These are phyloP conservation scores for Xerocomellus intermedius DNA, from an alignment of 768 basidiomycete species.

Conservation along the genomic window DNA sequence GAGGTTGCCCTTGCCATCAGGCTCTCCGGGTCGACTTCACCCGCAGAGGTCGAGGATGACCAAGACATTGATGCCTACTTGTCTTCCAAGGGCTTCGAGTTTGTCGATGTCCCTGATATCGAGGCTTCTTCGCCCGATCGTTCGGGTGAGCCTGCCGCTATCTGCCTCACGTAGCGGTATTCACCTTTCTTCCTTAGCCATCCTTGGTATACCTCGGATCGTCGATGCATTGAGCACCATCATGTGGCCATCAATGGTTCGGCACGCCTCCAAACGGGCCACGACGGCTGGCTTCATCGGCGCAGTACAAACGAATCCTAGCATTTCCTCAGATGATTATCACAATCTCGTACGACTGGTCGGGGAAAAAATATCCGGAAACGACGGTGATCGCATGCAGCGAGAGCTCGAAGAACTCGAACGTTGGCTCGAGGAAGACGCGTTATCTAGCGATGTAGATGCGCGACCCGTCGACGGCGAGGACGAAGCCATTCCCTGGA, in stretches of 20 bases:
- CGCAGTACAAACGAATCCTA: neutral
- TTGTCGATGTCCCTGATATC: conserved; percentile 46
- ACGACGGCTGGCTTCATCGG: neutral
- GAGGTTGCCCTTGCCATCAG: conserved; percentile 75
- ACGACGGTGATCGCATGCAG: conserved; percentile 37
- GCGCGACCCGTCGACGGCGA: conserved; percentile 14
- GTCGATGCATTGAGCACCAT: conserved; percentile 80
- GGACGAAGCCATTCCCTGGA: conserved; percentile 40
- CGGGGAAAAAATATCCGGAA: conserved; percentile 22
- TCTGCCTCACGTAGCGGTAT: neutral
- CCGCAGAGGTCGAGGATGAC: conserved; percentile 42
- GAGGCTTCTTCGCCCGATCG: conserved; percentile 10
- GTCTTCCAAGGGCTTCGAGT: conserved; percentile 73
- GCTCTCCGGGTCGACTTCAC: conserved; percentile 31
- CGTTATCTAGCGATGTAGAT: conserved; percentile 17
- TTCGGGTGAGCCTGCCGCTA: conserved; percentile 12
- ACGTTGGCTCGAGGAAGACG: conserved; percentile 56
- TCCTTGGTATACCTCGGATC: conserved; percentile 62
- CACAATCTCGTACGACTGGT: conserved; percentile 23
- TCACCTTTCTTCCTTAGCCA: conserved; percentile 33
- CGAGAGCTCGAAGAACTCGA: conserved; percentile 59
- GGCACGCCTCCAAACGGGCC: conserved; percentile 4
- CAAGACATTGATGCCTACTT: conserved; percentile 64
- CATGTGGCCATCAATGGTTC: conserved; percentile 83
- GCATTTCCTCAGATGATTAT: conserved; percentile 18